Conservation (phyloP, 495 filamentous ascomycete species). For the Penicillium soppii region DNA sequence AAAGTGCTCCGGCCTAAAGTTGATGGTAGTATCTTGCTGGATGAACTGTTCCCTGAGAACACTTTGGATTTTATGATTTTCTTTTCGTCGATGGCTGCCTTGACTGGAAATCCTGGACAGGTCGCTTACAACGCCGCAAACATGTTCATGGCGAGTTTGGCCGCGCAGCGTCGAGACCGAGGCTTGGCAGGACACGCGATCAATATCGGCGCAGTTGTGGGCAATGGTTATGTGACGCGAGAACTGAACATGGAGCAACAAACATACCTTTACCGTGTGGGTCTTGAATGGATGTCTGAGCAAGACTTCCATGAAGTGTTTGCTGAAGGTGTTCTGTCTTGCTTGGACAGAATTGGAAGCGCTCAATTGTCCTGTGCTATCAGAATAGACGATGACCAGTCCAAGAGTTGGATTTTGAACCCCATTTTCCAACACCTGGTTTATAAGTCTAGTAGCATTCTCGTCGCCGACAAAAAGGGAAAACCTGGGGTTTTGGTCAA, state of each 20-base stretch:
- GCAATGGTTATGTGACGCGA: slow-evolving; percentile 51
- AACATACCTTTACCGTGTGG: slow-evolving; percentile 22
- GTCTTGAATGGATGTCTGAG: slow-evolving; percentile 52
- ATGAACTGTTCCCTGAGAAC: slow-evolving; percentile 37
- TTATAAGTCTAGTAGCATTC: slow-evolving; percentile 7
- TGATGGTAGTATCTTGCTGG: slow-evolving; percentile 28
- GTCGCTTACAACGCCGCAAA: slow-evolving; percentile 58
- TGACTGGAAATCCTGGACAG: slow-evolving; percentile 44
- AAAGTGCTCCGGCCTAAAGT: slow-evolving; percentile 55
- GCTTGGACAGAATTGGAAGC: neutral
- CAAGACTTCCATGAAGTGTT: slow-evolving; percentile 60
- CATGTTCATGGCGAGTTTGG: slow-evolving; percentile 51
- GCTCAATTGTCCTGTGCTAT: slow-evolving; percentile 19
- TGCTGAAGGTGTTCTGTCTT: slow-evolving; percentile 50
- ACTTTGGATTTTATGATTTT: slow-evolving; percentile 47
- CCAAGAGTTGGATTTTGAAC: slow-evolving; percentile 33
- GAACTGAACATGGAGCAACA: slow-evolving; percentile 25
- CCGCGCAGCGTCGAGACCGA: slow-evolving; percentile 30
- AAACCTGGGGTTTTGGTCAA: slow-evolving; percentile 21
- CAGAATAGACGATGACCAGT: slow-evolving; percentile 24
- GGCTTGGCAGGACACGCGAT: slow-evolving; percentile 46
- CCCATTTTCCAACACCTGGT: slow-evolving; percentile 26
- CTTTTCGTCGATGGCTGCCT: slow-evolving; percentile 26
- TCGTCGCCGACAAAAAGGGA: slow-evolving; percentile 15
- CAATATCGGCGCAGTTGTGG: slow-evolving; percentile 58